phyloP scores from a whole-genome alignment of 139 green algal species.

The Axilococcus clingmanii region DNA sequence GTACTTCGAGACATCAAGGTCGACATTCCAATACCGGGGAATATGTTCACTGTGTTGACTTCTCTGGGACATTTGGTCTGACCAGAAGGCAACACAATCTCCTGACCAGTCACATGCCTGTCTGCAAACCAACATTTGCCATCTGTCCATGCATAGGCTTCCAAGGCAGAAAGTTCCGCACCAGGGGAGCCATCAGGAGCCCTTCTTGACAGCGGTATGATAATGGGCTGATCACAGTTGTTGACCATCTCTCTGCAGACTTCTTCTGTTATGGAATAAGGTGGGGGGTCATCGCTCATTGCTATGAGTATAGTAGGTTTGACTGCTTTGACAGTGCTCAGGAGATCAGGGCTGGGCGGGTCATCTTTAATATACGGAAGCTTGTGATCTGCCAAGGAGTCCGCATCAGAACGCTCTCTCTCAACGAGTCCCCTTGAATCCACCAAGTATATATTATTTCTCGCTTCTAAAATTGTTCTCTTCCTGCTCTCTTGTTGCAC shows the following conservation, averaged over 20 bases:
- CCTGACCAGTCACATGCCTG: not conserved
- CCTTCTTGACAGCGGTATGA: constrained; percentile 59
- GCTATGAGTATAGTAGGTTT: constrained; percentile 71
- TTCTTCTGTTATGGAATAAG: constrained; percentile 37
- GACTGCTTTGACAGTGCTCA: constrained; percentile 50
- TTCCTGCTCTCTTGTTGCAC: constrained; percentile 29
- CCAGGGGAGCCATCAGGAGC: constrained; percentile 1
- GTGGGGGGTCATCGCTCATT: constrained; percentile 19
- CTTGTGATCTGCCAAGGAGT: constrained; percentile 62
- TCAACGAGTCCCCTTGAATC: constrained; percentile 64
- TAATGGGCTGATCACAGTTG: constrained; percentile 45
- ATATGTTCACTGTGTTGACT: constrained; percentile 30
- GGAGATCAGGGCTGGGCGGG: constrained; percentile 33
- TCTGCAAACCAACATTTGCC: constrained; percentile 24
- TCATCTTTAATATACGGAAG: constrained; percentile 59
- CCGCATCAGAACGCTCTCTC: constrained; percentile 48
- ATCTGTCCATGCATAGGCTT: constrained; percentile 57
- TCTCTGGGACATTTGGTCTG: constrained; percentile 5
- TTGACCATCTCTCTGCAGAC: constrained; percentile 34
- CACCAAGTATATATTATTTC: constrained; percentile 64
- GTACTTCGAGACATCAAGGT: constrained; percentile 46
- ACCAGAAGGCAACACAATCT: constrained; percentile 2
- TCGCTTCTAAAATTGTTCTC: constrained; percentile 53
- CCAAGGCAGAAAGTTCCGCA: constrained; percentile 44
- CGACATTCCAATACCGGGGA: constrained; percentile 54